Evolutionary conservation across 75 land plant genomes (phyloP), one percentile per base, ranked within the genome.

Genomic region (Pinus tabuliformis): DNA sequence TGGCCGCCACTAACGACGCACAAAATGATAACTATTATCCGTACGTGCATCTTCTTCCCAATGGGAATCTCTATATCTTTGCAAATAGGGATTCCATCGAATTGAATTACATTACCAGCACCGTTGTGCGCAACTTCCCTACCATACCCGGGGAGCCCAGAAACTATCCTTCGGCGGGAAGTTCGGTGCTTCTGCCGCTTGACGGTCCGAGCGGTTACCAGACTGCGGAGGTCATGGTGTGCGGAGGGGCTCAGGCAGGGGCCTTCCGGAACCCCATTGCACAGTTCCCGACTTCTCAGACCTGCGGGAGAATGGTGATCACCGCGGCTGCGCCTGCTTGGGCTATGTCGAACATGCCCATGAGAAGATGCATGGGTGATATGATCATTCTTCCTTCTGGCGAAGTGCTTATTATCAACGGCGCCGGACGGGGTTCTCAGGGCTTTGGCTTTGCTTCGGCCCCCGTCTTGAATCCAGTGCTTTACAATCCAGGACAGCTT

Each of bases 351-450:
- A 80, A 70, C 22, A 93, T 33, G 33, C 33, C 33, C 33, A 33
- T 33, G 33, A 33, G 33, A 33, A 33, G 33, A 33, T 33, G 33
- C 72, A 92, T 92, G 95, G 87, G 90, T 5, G 95, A 92, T 80
- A 93, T 93, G 95, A 58, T 82, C 13, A 22, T 86, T 56, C 81
- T 93, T 1, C 95, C 95, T 8, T 83, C 79, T 33, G 92, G 91
- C 52, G 77, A 83, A 22, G 95, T 90, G 28, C 81, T 93, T 75
- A 81, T 93, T 28, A 86, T 93, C 74, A 93, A 93, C 64, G 92
- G 95, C 15, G 92, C 85, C 1, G 56, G 57, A 1, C 6, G 45
- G 12, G 95, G 95, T 0, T 74, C 84, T 4, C 89, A 90, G 30
- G 95, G 95, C 21, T 93, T 92, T 91, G 79, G 80, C 5, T 5